Evolutionary conservation across 148 eudicot genomes (phyloP).

Genomic region (Beta vulgaris): DNA sequence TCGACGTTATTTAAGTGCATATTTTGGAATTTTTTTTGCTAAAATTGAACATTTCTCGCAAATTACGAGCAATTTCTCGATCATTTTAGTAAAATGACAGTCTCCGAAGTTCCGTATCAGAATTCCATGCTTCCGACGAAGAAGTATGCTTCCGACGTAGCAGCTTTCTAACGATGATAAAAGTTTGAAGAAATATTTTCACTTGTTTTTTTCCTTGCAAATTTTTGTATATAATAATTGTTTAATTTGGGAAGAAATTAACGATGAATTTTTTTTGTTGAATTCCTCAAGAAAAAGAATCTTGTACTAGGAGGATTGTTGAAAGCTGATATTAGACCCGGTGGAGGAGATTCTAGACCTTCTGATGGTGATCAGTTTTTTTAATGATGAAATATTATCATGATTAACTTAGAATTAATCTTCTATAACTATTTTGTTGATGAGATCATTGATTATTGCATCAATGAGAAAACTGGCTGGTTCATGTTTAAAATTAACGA

Average conservation of each 20-base stretch:
- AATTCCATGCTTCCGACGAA: slow-evolving; percentile 41
- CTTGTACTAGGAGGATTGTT: slow-evolving; percentile 78
- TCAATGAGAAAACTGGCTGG: too few species aligned
- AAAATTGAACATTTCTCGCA: not conserved
- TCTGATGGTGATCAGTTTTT: slow-evolving; percentile 88
- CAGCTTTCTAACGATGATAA: slow-evolving; percentile 64
- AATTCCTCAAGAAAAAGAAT: slow-evolving; percentile 82
- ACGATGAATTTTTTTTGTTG: too few species aligned
- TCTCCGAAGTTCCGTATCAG: slow-evolving; percentile 31
- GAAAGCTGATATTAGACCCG: slow-evolving; percentile 81
- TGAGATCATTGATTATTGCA: too few species aligned
- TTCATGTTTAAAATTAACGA: too few species aligned
- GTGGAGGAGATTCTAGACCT: slow-evolving; percentile 67
- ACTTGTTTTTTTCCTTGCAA: not conserved
- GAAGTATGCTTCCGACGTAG: too few species aligned
- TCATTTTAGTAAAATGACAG: slow-evolving; percentile 40
- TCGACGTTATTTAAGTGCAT: not conserved
- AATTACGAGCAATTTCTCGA: not conserved
- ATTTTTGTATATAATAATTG: not conserved
- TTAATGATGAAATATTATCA: not conserved
- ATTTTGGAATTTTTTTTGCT: not conserved
- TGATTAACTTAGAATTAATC: too few species aligned
- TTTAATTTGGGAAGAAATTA: not conserved
- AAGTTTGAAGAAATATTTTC: slow-evolving; percentile 66
- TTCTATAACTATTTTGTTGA: too few species aligned